Evolutionary conservation across 2,329 filamentous ascomycete species (phyloP), one percentile per base, ranked within the genome.

Genomic region (Emergomyces orientalis): DNA sequence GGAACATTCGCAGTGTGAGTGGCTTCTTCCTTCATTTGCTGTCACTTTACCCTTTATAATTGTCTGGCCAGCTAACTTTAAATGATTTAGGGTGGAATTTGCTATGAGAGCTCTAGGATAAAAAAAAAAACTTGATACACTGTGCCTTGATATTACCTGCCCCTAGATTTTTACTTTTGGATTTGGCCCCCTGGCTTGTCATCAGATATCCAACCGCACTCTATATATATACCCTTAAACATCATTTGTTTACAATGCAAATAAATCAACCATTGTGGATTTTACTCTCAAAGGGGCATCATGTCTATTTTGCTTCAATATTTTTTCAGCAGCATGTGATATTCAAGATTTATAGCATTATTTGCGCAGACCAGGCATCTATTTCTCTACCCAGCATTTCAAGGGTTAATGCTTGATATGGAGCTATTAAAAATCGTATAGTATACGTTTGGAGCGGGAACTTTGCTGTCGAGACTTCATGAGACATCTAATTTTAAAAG

Each of bases 1-100:
- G 93, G 93, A n/a, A 99, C 94, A 1, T 99, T 99, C 82, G 91
- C 90, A 37, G 91, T 94, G 68, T 83, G 76, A 66, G 75, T 74
- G 41, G 61, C 30, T 65, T 37, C 27, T 63, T 62, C 32, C 43
- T 30, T 34, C 32, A 41, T 43, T 17, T n/a, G 30, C 9, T 45
- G 13, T 41, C n/a, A 11, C 22, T 41, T 61, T 51, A 67, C 70
- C 60, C 68, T 54, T 59, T 22, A 4, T 52, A 27, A 60, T 14
- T 64, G 25, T 14, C 59, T 19, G 14, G 0, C 45, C 17, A 14
- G 47, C 59, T 65, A 68, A 70, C 69, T 65, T 63, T 19, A 34
- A 34, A 45, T 19, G 7, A 39, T 52, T 62, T 62, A 80, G 78
- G 67, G 78, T 79, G 62, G 78, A 80, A 67, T 69, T 79, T 62